Evolutionary conservation across 768 basidiomycete genomes (phyloP), one percentile per base, ranked within the genome.

Genomic region (Sistotremastrum suecicum): DNA sequence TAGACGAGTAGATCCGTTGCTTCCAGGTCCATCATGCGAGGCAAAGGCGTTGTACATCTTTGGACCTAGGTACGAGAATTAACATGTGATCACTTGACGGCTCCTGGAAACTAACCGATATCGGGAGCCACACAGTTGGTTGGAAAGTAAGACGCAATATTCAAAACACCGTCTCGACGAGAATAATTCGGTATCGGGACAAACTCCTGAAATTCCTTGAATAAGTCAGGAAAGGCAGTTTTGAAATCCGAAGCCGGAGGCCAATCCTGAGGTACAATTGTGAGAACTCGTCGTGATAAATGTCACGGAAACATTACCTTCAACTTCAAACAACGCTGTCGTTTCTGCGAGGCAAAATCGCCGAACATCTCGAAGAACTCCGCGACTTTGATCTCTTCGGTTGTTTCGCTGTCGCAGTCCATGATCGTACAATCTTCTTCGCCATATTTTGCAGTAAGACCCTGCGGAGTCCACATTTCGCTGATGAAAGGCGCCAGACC

Each of bases 11-110:
- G 86, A 80, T 2, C 91, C 90, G 54, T 83, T 81, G 56, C 78
- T 83, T 3, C 82, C 82, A 32, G 66, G 59, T 3, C 62, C 58
- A 54, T 83, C 79, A 37, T 67, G 71, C 3, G 82, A 83, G 7
- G 79, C 78, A 65, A 88, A 78, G 0, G 90, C 86, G 51, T 88
- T 91, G 63, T 95, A 95, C 86, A 92, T 67, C 64, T 94, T 95
- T 1, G 91, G 91, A 3, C 89, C 88, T 80, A 59, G 37, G 53
- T 54, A 44, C 51, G 42, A 37, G 39, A 37, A 30, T 5, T 12
- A 52, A 57, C 9, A 45, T 33, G 43, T 50, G 53, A 42, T 47
- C 48, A 35, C 53, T 53, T 42, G 50, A 57, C 40, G 52, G 20
- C 2, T 20, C 20, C 20, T 30, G 46, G 30, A 42, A 41, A 60